phyloP scores from a whole-genome alignment of 2,329 filamentous ascomycete species.

The Trichophyton rubrum region DNA sequence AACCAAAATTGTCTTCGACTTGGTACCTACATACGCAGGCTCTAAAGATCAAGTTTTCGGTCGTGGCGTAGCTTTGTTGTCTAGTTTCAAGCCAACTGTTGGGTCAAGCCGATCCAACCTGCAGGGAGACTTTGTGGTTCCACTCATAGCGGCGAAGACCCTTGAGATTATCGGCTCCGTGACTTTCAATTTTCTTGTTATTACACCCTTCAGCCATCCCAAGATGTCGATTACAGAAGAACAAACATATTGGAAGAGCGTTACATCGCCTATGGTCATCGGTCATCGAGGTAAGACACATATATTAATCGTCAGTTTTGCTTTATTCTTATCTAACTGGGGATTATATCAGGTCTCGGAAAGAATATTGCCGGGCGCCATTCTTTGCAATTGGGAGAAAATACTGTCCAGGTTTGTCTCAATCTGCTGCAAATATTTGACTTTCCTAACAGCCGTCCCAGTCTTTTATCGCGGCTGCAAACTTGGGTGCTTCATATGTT shows the following conservation, averaged over 20 bases:
- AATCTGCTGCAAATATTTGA: neutral
- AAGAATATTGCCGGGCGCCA: constrained; percentile 78
- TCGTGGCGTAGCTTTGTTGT: constrained; percentile 75
- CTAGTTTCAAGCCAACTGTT: constrained; percentile 68
- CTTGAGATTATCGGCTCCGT: constrained; percentile 87
- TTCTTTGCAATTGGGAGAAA: constrained; percentile 88
- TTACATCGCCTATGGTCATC: constrained; percentile 74
- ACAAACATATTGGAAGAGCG: constrained; percentile 92
- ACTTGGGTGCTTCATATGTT: constrained; percentile 65
- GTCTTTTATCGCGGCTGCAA: constrained; percentile 92
- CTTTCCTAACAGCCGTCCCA: constrained; percentile 23
- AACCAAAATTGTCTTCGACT: constrained; percentile 85
- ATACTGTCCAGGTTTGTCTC: constrained; percentile 55
- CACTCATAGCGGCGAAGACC: constrained; percentile 68
- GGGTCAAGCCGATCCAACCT: constrained; percentile 81
- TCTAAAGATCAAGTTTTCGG: constrained; percentile 69
- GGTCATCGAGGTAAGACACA: constrained; percentile 43
- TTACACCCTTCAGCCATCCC: constrained; percentile 86
- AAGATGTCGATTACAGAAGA: constrained; percentile 85
- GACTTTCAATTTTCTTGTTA: constrained; percentile 92
- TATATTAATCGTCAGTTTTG: constrained; percentile 9
- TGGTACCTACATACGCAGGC: constrained; percentile 89
- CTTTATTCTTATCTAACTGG: constrained; percentile 2
- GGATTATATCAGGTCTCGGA: constrained; percentile 51
- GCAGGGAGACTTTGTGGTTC: constrained; percentile 83